Base-by-base conservation (phyloP, 169 alveolate species). In the Cystoisospora suis region DNA sequence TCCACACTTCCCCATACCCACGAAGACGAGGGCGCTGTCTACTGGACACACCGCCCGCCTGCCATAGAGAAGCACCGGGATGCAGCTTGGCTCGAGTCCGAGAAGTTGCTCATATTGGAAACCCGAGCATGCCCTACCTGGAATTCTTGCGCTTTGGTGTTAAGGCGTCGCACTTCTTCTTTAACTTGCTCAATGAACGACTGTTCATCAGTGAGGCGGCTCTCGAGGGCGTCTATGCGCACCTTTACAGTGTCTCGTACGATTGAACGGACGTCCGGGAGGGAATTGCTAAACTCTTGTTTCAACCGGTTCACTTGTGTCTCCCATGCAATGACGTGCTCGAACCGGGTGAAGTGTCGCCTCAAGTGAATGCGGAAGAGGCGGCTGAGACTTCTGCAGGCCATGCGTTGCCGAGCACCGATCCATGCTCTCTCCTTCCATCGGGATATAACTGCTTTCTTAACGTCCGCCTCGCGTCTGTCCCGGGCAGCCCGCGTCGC, bases 401-500 rank as follows among this genome's bases (percentile, higher is more conserved):
- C 83, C 83, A 72, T 72, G 29, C 83, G 49, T 34, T 72, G 83
- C 42, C 83, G 83, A 23, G 83, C 83, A 3, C 83, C 83, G 1
- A 72, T 34, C 83, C 83, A 72, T 1, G 83, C 83, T 15, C 58
- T 32, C 27, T 72, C 83, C 45, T 72, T 72, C 83, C 83, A 72
- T 38, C 83, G 46, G 6, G 53, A 40, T 6, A 72, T 15, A 9
- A 72, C 83, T 15, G 83, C 83, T 72, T 72, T 72, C 83, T 72
- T 72, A 17, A 72, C 83, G 27, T 72, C 83, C 5, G 83, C 32
- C 23, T 72, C 56, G 17, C 83, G 15, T 38, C 56, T 6, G 53
- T 72, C 83, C 32, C 47, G 36, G 20, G 83, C 83, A 5, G 83
- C 83, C 9, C 56, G 83, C 83, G 83, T 40, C 45, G 53, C 83